phyloP scores from a whole-genome alignment of 148 eudicot genomes.

The Fagopyrum homotropicum region DNA sequence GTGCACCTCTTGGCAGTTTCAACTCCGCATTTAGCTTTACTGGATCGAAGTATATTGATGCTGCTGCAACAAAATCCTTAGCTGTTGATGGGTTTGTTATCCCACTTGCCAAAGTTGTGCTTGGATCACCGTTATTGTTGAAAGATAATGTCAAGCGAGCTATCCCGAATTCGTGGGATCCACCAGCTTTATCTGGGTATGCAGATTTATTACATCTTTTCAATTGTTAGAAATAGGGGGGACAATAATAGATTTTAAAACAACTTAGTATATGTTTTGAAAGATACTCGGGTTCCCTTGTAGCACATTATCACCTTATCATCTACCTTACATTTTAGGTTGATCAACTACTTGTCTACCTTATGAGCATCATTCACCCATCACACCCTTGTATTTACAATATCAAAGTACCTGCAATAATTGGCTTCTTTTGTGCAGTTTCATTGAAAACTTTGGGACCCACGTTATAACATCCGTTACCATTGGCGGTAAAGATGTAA shows the following conservation, averaged over 20 bases:
- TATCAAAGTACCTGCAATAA: neutral
- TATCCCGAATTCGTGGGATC: conserved; percentile 79
- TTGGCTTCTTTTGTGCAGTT: conserved; percentile 32
- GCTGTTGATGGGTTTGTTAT: conserved; percentile 58
- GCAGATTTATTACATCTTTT: conserved; percentile 8
- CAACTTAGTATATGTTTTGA: neutral
- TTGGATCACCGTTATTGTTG: conserved; percentile 35
- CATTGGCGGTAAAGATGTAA: conserved; percentile 88
- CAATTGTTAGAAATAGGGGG: neutral
- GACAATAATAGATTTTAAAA: neutral
- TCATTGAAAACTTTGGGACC: conserved; percentile 81
- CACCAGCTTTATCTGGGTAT: conserved; percentile 81
- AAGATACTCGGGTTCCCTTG: neutral
- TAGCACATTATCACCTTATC: neutral
- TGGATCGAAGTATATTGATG: conserved; percentile 68
- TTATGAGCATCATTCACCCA: neutral
- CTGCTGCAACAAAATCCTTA: conserved; percentile 70
- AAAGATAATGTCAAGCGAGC: conserved; percentile 60
- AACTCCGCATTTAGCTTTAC: conserved; percentile 83
- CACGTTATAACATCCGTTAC: conserved; percentile 86
- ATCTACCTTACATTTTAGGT: neutral
- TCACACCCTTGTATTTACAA: neutral
- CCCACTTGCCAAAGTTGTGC: conserved; percentile 65
- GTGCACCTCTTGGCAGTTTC: conserved; percentile 80
- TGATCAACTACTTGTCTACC: neutral